These are phyloP conservation scores for Boletus eberwhitei DNA, from an alignment of 768 basidiomycete species.

Conservation along the genomic window DNA sequence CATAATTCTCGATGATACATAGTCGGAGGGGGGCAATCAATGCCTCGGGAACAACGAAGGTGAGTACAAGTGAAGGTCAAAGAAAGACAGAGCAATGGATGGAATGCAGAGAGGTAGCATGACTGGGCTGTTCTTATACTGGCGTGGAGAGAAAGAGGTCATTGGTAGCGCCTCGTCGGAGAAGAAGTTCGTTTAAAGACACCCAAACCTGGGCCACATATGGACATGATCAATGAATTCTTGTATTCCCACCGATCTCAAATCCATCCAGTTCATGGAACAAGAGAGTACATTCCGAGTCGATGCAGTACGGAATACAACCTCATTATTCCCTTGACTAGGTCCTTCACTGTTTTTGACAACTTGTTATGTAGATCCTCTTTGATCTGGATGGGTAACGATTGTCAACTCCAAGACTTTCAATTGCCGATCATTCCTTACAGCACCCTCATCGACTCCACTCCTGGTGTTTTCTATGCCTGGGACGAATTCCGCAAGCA, in stretches of 20 bases:
- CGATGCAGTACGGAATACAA: constrained; percentile 50
- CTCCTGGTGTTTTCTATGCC: constrained; percentile 74
- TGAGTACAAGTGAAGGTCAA: background rate
- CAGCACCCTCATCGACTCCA: constrained; percentile 78
- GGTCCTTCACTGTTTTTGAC: constrained; percentile 4
- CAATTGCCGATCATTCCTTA: constrained; percentile 3
- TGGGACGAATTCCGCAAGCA: constrained; percentile 70
- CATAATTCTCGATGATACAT: constrained; percentile 23
- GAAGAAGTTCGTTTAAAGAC: background rate
- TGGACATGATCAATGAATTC: constrained; percentile 2
- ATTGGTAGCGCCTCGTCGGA: background rate
- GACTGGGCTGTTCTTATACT: constrained; percentile 17
- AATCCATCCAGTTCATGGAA: constrained; percentile 4
- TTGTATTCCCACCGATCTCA: background rate
- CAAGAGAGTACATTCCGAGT: constrained; percentile 35
- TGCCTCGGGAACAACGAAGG: constrained; percentile 17
- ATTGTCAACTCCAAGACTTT: background rate
- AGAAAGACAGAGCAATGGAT: background rate
- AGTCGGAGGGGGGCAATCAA: constrained; percentile 22
- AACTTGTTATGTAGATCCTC: constrained; percentile 42
- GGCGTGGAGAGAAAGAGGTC: background rate
- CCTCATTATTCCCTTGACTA: background rate
- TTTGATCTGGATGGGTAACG: constrained; percentile 71
- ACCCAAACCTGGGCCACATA: background rate
- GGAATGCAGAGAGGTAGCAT: background rate